A percentile compares a stretch with the other conserved stretches of the same genome.
Evolutionary conservation across 371 early-diverging fungal species (phyloP).

Genomic region (Mucor mucedo): DNA sequence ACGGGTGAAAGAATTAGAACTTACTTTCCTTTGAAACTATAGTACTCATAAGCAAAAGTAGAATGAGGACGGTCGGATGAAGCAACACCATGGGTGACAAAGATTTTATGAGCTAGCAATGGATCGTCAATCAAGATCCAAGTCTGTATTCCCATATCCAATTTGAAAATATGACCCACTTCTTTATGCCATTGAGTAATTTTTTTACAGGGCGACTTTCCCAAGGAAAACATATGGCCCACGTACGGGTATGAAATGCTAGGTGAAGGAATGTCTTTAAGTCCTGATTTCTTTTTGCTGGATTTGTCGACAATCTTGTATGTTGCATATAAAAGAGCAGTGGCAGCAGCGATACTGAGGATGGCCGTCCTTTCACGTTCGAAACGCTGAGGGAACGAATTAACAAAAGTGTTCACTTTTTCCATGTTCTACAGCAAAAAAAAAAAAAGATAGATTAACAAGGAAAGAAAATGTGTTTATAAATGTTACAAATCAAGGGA

Average conservation of each 20-base stretch:
- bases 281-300: neutral
- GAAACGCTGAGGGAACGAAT: too few species aligned
- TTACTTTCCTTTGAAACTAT: slow-evolving; percentile 19
- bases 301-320: too few species aligned
- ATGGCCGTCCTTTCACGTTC: too few species aligned
- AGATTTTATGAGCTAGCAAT: slow-evolving; percentile 24
- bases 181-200: slow-evolving; percentile 24
- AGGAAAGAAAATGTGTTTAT: too few species aligned
- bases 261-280: slow-evolving; percentile 17
- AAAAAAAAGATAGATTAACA: too few species aligned
- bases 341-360: too few species aligned
- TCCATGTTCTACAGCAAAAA: too few species aligned
- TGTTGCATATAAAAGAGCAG: too few species aligned
- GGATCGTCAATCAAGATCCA: slow-evolving; percentile 24
- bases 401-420: too few species aligned
- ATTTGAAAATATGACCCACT: slow-evolving; percentile 17
- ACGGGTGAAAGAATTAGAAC: neutral
- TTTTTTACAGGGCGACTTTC: slow-evolving; percentile 4
- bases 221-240: slow-evolving; percentile 28
- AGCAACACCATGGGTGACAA: slow-evolving; percentile 21
- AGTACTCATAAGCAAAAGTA: slow-evolving; percentile 1
- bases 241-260: slow-evolving; percentile 12
- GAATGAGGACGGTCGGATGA: slow-evolving; percentile 16
- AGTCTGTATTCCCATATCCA: slow-evolving; percentile 19
- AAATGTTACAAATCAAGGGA: too few species aligned